A percentile compares a stretch with the other conserved stretches of the same genome.
phyloP scores from a whole-genome alignment of 352 stramenopile species.

The Salisapilia sapeloensis region DNA sequence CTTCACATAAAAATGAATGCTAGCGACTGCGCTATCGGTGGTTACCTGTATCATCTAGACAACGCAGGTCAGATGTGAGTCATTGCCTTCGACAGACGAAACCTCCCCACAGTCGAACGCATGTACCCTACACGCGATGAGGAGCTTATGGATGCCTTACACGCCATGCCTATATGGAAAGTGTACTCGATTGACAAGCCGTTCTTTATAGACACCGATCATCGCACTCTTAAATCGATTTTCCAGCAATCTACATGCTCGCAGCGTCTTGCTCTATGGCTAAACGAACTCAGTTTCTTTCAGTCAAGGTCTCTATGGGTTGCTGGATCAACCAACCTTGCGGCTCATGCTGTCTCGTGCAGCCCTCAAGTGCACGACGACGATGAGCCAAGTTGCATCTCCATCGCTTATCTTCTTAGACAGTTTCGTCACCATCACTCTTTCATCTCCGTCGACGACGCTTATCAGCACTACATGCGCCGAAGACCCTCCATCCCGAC shows the following conservation, averaged over 20 bases:
- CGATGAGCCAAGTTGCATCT: no score
- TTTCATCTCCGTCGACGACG: no score
- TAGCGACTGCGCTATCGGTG: conserved; percentile 3
- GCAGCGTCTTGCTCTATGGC: conserved; percentile 2
- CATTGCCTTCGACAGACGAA: conserved; percentile 5
- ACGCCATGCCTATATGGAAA: conserved; percentile 4
- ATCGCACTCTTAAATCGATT: conserved; percentile 2
- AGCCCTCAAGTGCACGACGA: no score
- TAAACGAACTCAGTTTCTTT: conserved; percentile 6
- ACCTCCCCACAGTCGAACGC: conserved; percentile 1
- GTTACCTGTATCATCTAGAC: conserved; percentile 4
- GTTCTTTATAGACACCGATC: conserved; percentile 5
- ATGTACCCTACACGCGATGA: conserved; percentile 6
- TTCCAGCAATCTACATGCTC: conserved; percentile 2
- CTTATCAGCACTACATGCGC: no score
- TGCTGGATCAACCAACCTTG: conserved; percentile 3
- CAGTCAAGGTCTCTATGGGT: conserved; percentile 6
- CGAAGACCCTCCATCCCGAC: no score
- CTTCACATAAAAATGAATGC: conserved; percentile 4
- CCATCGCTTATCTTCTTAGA: no score
- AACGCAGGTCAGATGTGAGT: background rate
- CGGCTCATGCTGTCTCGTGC: no score
- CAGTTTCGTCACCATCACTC: no score
- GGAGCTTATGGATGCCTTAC: conserved; percentile 3
- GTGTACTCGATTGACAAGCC: conserved; percentile 4